These are phyloP conservation scores for Dipodascus albidus DNA, from an alignment of 805 yeast genomes.

Conservation along the genomic window DNA sequence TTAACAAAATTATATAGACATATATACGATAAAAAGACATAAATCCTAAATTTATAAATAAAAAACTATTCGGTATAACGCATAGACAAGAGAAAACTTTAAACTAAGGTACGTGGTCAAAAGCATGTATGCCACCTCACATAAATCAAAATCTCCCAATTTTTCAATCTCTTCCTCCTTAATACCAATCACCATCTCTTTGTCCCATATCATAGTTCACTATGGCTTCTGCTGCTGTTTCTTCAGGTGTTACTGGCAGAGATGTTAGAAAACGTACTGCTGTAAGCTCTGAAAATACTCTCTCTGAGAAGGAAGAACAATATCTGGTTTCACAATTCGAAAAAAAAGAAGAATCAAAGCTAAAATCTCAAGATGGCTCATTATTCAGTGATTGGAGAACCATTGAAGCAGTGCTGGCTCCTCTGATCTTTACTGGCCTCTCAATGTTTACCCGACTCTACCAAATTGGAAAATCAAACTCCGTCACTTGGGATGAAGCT, in stretches of 20 bases:
- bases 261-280: neutral
- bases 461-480: slow-evolving; percentile 53
- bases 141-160: neutral
- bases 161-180: neutral
- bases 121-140: neutral
- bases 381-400: slow-evolving; percentile 16
- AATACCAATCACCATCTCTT: neutral
- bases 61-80: neutral
- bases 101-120: slow-evolving; percentile 1
- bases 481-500: slow-evolving; percentile 94
- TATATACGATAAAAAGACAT: too few relatives aligned
- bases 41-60: neutral
- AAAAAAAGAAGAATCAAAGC: neutral
- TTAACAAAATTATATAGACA: too few relatives aligned
- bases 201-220: neutral
- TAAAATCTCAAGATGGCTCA: slow-evolving; percentile 14
- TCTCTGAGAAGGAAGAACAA: slow-evolving; percentile 5
- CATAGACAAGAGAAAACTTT: neutral
- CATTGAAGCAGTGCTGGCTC: slow-evolving; percentile 1
- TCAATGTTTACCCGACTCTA: slow-evolving; percentile 49
- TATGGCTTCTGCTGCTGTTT: slow-evolving; percentile 8
- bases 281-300: neutral
- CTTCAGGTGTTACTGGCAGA: slow-evolving; percentile 6
- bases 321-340: neutral
- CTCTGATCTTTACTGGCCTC: slow-evolving; percentile 21